phyloP scores from a whole-genome alignment of 106 monocot species.

The Allium cepa region DNA sequence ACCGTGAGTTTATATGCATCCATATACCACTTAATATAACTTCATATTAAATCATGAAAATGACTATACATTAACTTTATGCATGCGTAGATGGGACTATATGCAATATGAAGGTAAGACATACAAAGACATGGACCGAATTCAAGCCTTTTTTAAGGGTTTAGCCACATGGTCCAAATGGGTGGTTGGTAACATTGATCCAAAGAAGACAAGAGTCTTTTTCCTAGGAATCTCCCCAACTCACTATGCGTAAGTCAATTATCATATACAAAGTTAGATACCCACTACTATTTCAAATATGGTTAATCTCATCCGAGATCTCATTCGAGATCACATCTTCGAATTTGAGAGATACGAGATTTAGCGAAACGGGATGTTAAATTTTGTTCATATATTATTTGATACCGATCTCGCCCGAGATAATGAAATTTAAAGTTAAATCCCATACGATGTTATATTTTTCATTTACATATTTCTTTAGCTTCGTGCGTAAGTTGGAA shows the following conservation, averaged over 20 bases:
- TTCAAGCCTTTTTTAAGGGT: slow-evolving; percentile 52
- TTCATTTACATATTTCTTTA: no score
- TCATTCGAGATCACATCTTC: no score
- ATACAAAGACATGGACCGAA: slow-evolving; percentile 55
- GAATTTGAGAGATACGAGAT: no score
- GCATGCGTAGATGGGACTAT: slow-evolving; percentile 58
- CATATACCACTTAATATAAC: background rate
- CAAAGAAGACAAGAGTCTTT: slow-evolving; percentile 33
- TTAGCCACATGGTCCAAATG: slow-evolving; percentile 47
- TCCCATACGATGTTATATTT: no score
- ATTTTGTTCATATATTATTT: no score
- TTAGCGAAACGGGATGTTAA: no score
- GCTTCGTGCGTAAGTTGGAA: no score
- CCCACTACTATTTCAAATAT: no score
- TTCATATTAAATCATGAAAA: background rate
- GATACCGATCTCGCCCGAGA: no score
- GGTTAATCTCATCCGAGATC: no score
- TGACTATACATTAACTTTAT: background rate
- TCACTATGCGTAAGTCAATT: slow-evolving; percentile 38
- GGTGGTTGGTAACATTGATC: slow-evolving; percentile 38
- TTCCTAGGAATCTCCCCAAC: slow-evolving; percentile 61
- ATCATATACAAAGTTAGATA: background rate
- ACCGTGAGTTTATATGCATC: slow-evolving; percentile 24
- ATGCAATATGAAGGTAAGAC: slow-evolving; percentile 35
- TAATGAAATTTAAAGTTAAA: no score